Evolutionary conservation across 2,329 filamentous ascomycete genomes (phyloP).

Genomic region (Fusarium sp.): DNA sequence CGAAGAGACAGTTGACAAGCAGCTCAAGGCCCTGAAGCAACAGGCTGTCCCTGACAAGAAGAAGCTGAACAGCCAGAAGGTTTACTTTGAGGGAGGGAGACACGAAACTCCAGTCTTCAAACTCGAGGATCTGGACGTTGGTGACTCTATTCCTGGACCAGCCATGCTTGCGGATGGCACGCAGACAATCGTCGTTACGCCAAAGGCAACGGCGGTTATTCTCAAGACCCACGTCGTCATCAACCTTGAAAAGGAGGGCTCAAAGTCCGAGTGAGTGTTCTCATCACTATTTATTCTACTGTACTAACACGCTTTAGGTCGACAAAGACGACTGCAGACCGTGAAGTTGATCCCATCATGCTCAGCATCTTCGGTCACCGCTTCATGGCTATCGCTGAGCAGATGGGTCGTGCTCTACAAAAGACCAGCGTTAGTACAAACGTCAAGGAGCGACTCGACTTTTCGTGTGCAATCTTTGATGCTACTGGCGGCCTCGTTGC

Average conservation of each 20-base stretch:
- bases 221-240: constrained; percentile 91
- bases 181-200: constrained; percentile 92
- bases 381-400: constrained; percentile 89
- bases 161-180: constrained; percentile 89
- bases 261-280: constrained; percentile 49
- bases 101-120: constrained; percentile 85
- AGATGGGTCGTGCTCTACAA: constrained; percentile 84
- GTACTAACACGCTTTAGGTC: constrained; percentile 31
- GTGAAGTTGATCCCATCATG: constrained; percentile 79
- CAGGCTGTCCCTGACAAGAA: constrained; percentile 69
- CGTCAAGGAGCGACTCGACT: constrained; percentile 85
- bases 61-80: constrained; percentile 73
- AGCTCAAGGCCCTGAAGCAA: constrained; percentile 77
- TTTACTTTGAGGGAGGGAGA: constrained; percentile 88
- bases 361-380: constrained; percentile 84
- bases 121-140: constrained; percentile 78
- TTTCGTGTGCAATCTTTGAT: constrained; percentile 85
- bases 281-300: no score
- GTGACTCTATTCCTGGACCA: constrained; percentile 80
- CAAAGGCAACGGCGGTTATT: constrained; percentile 79
- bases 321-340: constrained; percentile 33
- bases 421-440: constrained; percentile 87
- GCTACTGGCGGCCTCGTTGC: constrained; percentile 80
- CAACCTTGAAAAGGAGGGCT: constrained; percentile 74
- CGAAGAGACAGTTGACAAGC: constrained; percentile 86